Evolutionary conservation across 176 grass and related monocot species (phyloP).

Genomic region (Phragmites australis): DNA sequence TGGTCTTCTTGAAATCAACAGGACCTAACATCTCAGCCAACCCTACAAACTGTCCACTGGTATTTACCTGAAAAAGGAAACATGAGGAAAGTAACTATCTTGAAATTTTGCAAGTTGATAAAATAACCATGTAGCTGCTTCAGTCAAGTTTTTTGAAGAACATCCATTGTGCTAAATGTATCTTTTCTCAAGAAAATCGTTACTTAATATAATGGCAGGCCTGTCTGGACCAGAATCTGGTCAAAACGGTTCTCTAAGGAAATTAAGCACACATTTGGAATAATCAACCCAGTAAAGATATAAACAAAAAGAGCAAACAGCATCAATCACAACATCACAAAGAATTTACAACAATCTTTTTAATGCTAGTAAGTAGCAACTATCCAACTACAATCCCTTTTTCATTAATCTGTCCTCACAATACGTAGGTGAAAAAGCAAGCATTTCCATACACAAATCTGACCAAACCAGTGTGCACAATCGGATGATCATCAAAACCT

Average conservation of each 20-base stretch:
- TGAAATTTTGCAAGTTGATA: neutral
- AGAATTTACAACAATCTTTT: neutral
- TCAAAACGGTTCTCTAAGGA: neutral
- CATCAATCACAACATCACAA: constrained; percentile 11
- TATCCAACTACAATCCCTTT: neutral
- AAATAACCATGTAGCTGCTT: neutral
- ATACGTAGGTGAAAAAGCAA: neutral
- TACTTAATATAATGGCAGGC: neutral
- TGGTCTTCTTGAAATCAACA: constrained; percentile 84
- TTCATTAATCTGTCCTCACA: neutral
- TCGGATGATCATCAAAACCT: neutral
- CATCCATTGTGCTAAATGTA: constrained; percentile 1
- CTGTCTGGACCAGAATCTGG: neutral
- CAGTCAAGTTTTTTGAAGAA: neutral
- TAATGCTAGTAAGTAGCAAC: neutral
- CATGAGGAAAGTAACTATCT: neutral
- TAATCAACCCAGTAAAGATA: neutral
- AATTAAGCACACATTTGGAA: constrained; percentile 5
- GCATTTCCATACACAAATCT: neutral
- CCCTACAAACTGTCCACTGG: constrained; percentile 85
- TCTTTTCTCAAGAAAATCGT: constrained; percentile 4
- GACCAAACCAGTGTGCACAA: neutral
- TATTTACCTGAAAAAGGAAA: constrained; percentile 77
- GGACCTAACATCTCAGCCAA: constrained; percentile 90
- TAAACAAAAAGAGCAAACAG: constrained; percentile 17